Evolutionary conservation across 768 basidiomycete species (phyloP), one percentile per base, ranked within the genome.

Genomic region (Stropharia rugosoannulata): DNA sequence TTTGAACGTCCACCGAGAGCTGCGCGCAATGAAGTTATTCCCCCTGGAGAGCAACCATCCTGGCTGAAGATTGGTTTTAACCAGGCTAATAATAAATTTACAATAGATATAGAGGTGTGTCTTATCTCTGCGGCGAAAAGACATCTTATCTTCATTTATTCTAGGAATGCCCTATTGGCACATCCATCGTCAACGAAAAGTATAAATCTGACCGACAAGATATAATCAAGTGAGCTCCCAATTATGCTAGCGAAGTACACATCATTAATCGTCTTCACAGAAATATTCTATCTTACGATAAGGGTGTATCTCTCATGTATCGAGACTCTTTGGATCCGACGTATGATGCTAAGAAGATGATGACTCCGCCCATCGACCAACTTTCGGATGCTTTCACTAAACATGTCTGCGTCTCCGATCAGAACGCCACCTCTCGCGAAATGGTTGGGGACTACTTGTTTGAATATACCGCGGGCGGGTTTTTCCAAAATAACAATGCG

Each of bases 401-500:
- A 35, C 90, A 95, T 63, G 66, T 95, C 51, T 95, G 93, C 66
- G 77, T 97, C 54, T 90, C 93, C 0, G 81, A 93, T 66, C 92
- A 93, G 67, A 88, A 88, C 56, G 83, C 77, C 11, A 84, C 78
- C 9, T 85, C 96, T 1, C 89, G 93, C 51, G 95, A 97, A 70
- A 80, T 81, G 45, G 91, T 98, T 22, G 95, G 93, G 8, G 73
- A 82, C 58, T 84, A 78, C 67, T 70, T 88, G 43, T 97, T 98
- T 73, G 87, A 95, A 66, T 95, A 92, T 71, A 82, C 78, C 18
- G 91, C 87, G 5, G 86, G 89, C 45, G 89, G 92, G 4, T 99
- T 98, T 79, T 98, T 98, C 82, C 96, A 99, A 67, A 98, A 98
- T 77, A 99, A 99, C 81, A 95, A 96, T 67, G 85, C 91, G 6